Evolutionary conservation across 2,329 filamentous ascomycete species (phyloP).

Genomic region (Paraphoma chrysanthemicola): DNA sequence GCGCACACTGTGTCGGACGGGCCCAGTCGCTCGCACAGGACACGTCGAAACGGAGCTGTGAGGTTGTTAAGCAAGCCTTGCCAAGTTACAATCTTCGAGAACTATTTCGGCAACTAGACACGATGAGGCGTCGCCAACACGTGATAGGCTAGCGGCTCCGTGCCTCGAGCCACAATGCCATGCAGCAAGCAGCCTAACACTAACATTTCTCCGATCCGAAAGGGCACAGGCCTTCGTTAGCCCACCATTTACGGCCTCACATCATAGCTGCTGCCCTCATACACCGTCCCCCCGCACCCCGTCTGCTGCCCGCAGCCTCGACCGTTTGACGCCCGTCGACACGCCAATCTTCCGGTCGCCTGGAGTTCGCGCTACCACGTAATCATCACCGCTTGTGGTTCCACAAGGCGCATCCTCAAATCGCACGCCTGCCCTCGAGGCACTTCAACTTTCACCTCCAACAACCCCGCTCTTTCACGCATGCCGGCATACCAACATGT

Average conservation of each 20-base stretch:
- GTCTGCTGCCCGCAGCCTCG: constrained; percentile 14
- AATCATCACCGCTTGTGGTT: constrained; percentile 12
- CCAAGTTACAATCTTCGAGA: constrained; percentile 18
- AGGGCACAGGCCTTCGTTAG: background rate
- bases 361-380: constrained; percentile 11
- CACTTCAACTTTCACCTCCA: constrained; percentile 17
- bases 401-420: constrained; percentile 11
- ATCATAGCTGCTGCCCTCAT: constrained; percentile 8
- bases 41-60: too few relatives aligned
- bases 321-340: constrained; percentile 9
- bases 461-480: constrained; percentile 26
- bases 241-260: constrained; percentile 1
- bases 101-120: constrained; percentile 7
- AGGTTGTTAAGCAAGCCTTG: constrained; percentile 14
- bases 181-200: background rate
- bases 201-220: constrained; percentile 5
- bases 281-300: constrained; percentile 24
- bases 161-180: background rate
- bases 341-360: constrained; percentile 24
- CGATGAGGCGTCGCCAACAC: background rate
- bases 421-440: constrained; percentile 16
- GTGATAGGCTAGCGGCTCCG: background rate
- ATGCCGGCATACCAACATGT: constrained; percentile 60
- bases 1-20: too few relatives aligned
- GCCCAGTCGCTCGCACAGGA: too few relatives aligned